Evolutionary conservation across 2,329 filamentous ascomycete genomes (phyloP), one percentile per base, ranked within the genome.

Genomic region (Epichloe sp.): DNA sequence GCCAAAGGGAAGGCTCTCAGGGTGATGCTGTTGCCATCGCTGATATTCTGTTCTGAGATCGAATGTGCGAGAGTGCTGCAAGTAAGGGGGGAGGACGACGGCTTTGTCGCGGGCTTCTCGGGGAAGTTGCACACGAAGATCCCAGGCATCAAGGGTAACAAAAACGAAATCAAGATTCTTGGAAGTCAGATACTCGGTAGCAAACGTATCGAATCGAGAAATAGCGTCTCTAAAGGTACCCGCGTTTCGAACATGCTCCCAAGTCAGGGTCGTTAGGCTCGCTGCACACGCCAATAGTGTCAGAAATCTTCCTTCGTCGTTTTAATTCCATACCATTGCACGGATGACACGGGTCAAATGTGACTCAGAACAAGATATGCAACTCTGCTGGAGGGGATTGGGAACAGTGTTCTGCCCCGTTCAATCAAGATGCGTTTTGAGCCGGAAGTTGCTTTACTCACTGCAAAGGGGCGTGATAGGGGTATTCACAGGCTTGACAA

Each of bases 381-480:
- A 17, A 23, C 21, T 21, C 11, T 26, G 8, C 12, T 15, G 41
- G 44, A n/a, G 45, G 19, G 14, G 40, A 42, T 21, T 35, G 35
- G 36, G 21, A n/a, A 34, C 14, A 3, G 10, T 3, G 4, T 12
- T 31, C 10, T 43, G 8, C 19, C 19, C 14, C n/a, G 11, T 23
- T 14, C 31, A 17, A 48, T 15, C 19, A 43, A 12, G 38, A 38
- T 34, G 48, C 55, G 57, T 55, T 52, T 54, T 52, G 54, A 53
- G 46, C 56, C 51, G 47, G 52, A 44, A 53, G 50, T 55, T 53
- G 54, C 54, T 57, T 61, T 56, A 86, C 90, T 84, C 85, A 96
- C 90, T 98, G 81, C 93, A 98, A 49, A 98, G 79, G 54, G 93
- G 93, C 58, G 93, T 98, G 66, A 98, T 98, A 51, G 93, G 93